Percentiles rank a stretch among this genome's conserved stretches.
phyloP scores from a whole-genome alignment of 139 green algal genomes.

The Micromonas commoda region DNA sequence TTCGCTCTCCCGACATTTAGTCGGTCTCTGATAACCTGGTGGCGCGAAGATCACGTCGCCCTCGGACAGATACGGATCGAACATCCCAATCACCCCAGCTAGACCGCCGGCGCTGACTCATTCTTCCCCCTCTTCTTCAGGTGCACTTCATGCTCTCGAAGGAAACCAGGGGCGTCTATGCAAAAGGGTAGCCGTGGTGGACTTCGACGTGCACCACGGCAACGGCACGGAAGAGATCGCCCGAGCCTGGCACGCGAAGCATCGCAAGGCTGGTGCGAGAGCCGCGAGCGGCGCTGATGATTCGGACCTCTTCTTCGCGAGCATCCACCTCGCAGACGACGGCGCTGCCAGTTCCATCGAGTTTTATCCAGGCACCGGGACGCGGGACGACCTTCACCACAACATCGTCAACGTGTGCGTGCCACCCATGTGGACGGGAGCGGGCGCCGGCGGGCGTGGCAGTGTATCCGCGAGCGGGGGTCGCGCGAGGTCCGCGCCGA shows the following conservation, averaged over 20 bases:
- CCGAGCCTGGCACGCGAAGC: background rate
- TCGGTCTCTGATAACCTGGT: constrained; percentile 2
- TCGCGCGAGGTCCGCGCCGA: background rate
- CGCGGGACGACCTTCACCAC: background rate
- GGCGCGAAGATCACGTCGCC: background rate
- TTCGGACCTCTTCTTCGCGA: constrained; percentile 12
- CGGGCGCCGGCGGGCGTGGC: background rate
- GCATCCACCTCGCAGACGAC: constrained; percentile 20
- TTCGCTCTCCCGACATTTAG: too few species aligned
- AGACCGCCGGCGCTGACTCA: too few species aligned
- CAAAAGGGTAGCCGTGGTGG: constrained; percentile 1
- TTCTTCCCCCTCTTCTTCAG: background rate
- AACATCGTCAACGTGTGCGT: constrained; percentile 24
- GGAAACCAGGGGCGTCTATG: background rate
- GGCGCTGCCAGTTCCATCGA: constrained; percentile 1
- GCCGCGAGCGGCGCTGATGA: background rate
- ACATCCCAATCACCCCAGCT: constrained; percentile 9
- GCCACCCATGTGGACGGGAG: constrained; percentile 2
- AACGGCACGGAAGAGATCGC: constrained; percentile 29
- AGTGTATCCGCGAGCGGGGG: background rate
- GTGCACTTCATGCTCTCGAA: constrained; percentile 16
- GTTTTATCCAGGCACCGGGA: constrained; percentile 18
- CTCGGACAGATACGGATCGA: constrained; percentile 21
- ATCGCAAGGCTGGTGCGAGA: background rate
- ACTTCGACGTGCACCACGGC: constrained; percentile 28